Evolutionary conservation across 1,284 basidiomycete species (phyloP), one percentile per base, ranked within the genome.

Genomic region (Pholiota adiposa): DNA sequence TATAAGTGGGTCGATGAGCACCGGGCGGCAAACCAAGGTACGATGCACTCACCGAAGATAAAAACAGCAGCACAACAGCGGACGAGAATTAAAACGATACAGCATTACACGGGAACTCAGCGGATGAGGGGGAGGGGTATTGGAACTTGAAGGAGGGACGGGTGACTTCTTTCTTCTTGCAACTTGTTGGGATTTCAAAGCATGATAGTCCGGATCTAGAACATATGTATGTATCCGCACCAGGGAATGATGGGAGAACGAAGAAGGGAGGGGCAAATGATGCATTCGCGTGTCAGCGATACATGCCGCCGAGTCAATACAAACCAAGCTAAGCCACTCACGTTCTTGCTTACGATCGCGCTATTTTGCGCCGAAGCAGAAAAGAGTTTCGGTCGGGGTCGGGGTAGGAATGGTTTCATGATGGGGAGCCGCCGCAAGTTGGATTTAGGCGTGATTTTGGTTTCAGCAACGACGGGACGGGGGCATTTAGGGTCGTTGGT

Each of bases 321-420:
- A 46, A 46, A 46, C 44, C 25, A 46, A n/a, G 25, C 43, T 27
- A 46, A 56, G 56, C 62, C 36, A 87, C 87, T 78, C 76, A 89
- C 88, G 66, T 88, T 88, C 70, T 80, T 85, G 77, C 84, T 88
- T 69, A 89, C 83, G 67, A 88, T 84, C 59, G 85, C 79, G 72
- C 87, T 69, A 56, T 54, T 55, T 29, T 29, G 61, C 40, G 49
- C 27, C 11, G 23, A 40, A 11, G 29, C 29, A 31, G 29, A 31
- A 11, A 31, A 50, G 43, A 19, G 33, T 52, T 23, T 49, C 56
- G 59, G 51, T 50, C 54, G 54, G 59, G 58, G 48, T 64, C 67
- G 64, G 61, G 69, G 63, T n/a, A n/a, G n/a, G n/a, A n/a, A 50
- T 34, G 38, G 50, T 48, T 38, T 53, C 41, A 48, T 57, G 40